Percentiles rank a stretch among this genome's conserved stretches.
Conservation (phyloP, 2,329 filamentous ascomycete genomes). For the Fusarium succisae region DNA sequence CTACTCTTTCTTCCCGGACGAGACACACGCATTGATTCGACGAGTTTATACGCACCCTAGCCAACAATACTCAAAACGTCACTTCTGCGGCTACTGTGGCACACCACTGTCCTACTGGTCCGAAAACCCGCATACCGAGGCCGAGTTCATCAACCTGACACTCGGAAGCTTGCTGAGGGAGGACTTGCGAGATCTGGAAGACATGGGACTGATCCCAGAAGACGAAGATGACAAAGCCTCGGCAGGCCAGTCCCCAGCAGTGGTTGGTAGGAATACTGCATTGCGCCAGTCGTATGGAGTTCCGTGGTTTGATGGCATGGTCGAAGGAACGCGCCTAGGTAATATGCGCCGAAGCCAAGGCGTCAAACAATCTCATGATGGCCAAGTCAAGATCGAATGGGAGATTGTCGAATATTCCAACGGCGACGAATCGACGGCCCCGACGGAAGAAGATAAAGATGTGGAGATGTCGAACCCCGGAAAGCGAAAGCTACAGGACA, state of each 20-base stretch:
- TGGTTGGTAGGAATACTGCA: slow-evolving; percentile 44
- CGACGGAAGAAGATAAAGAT: slow-evolving; percentile 48
- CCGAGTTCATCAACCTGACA: slow-evolving; percentile 81
- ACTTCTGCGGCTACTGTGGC: slow-evolving; percentile 93
- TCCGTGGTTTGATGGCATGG: slow-evolving; percentile 86
- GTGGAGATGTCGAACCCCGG: slow-evolving; percentile 48
- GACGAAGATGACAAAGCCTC: slow-evolving; percentile 43
- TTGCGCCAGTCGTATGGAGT: slow-evolving; percentile 72
- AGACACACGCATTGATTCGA: slow-evolving; percentile 73
- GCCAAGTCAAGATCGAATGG: slow-evolving; percentile 77
- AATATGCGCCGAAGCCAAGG: slow-evolving; percentile 71
- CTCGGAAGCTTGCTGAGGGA: slow-evolving; percentile 79
- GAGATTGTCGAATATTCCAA: slow-evolving; percentile 80
- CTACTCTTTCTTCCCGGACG: slow-evolving; percentile 79
- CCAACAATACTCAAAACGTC: slow-evolving; percentile 69
- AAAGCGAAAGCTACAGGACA: slow-evolving; percentile 64
- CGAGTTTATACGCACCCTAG: slow-evolving; percentile 71
- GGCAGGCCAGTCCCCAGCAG: background rate
- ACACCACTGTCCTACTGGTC: slow-evolving; percentile 87
- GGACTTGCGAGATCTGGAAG: slow-evolving; percentile 77
- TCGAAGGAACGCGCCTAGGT: slow-evolving; percentile 78
- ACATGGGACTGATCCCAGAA: slow-evolving; percentile 75
- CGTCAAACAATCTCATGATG: slow-evolving; percentile 65
- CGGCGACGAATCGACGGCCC: slow-evolving; percentile 38
- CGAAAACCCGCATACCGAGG: slow-evolving; percentile 74